Base-by-base conservation (phyloP, 495 filamentous ascomycete species). In the Penicillium lagena region DNA sequence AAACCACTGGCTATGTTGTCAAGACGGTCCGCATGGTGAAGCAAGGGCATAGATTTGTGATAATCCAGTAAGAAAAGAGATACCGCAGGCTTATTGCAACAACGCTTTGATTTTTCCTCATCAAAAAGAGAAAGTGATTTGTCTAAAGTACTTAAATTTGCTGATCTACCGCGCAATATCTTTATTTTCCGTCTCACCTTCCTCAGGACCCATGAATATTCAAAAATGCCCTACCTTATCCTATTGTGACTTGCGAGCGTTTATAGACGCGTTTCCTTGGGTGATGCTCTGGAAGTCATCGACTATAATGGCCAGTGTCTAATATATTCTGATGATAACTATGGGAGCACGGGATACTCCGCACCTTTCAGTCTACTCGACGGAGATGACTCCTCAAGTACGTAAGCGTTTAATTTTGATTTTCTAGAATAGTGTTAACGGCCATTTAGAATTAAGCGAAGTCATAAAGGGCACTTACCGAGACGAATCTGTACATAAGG, bases 321-420 rank as follows among this genome's bases (percentile, higher is more conserved):
- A 15, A 49, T 49, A 43, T 50, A 27, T 36, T 50, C 42, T 3
- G 33, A 45, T 28, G 37, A 45, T 41, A 50, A 45, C 33, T 10
- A 50, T 41, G 38, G 13, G 30, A 45, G 42, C 29, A 50, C 42
- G 2, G 47, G 47, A 9, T 50, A 45, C 38, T 50, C 42, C 29
- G 38, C 37, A 37, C n/a, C 42, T n/a, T 50, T 50, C 45, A 37
- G 30, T 4, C 12, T 35, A 17, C 33, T 50, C 7, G 31, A 50
- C 31, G 42, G 42, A 45, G 30, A 29, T 9, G 47, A 50, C 14
- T 50, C 32, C 30, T 45, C 37, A 31, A 28, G 47, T 50, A 40
- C 17, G 17, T 38, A 33, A 33, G 5, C 1, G 9, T 9, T 33
- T 2, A 33, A 33, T 33, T n/a, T 9, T 2, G 2, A 2, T 33